A percentile compares a stretch with the other conserved stretches of the same genome.
phyloP scores from a whole-genome alignment of 345 rosid species.

The Aegle marmelos region DNA sequence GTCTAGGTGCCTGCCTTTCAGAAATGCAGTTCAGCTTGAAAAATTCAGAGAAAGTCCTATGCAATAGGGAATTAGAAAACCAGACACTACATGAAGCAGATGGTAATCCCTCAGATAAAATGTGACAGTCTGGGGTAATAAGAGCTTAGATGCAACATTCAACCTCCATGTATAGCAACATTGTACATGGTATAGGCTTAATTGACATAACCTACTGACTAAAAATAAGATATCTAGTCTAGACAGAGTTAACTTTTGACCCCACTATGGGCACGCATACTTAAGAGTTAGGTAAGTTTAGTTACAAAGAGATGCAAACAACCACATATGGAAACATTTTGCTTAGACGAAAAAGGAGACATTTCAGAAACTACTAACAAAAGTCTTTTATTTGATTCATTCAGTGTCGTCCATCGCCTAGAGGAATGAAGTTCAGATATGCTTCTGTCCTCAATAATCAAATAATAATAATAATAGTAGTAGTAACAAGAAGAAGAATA shows the following conservation, averaged over 20 bases:
- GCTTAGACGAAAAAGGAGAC: background rate
- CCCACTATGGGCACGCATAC: too few relatives aligned
- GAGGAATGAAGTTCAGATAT: background rate
- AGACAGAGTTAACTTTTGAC: background rate
- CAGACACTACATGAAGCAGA: background rate
- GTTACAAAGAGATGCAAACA: background rate
- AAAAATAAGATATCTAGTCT: background rate
- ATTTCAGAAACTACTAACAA: background rate
- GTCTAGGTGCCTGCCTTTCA: slow-evolving; percentile 74
- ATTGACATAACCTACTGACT: background rate
- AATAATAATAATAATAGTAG: background rate
- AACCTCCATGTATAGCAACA: background rate
- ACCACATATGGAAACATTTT: background rate
- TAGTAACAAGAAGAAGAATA: too few relatives aligned
- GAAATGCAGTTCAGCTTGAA: slow-evolving; percentile 3
- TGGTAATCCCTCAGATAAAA: background rate
- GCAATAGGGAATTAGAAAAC: background rate
- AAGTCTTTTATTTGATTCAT: background rate
- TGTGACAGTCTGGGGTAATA: background rate
- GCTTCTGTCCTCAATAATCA: background rate
- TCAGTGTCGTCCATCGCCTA: background rate
- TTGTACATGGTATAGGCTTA: background rate
- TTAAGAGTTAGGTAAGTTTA: background rate
- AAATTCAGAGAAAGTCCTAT: background rate
- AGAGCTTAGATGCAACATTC: background rate